A percentile compares a stretch with the other conserved stretches of the same genome.
These are phyloP conservation scores for Arachnopeziza araneosa DNA, from an alignment of 2,329 filamentous ascomycete species.

Conservation along the genomic window DNA sequence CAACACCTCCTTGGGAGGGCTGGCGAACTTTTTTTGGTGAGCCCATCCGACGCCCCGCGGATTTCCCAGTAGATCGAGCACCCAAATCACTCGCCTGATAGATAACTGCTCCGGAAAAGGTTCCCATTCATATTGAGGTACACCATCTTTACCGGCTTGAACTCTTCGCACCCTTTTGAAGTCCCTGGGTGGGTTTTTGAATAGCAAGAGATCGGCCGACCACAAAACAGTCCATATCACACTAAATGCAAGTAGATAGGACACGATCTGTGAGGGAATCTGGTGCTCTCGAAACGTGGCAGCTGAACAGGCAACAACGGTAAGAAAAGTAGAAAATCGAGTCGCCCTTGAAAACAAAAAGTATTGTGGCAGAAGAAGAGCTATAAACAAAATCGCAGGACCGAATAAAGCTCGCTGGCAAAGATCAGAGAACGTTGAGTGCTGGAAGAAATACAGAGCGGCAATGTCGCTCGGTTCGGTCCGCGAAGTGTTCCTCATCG, in stretches of 20 bases:
- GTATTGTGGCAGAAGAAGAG: slow-evolving; percentile 1
- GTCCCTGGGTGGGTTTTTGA: slow-evolving; percentile 4
- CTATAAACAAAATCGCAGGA: slow-evolving; percentile 1
- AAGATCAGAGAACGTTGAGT: neutral
- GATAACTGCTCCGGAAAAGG: slow-evolving; percentile 1
- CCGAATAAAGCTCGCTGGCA: neutral
- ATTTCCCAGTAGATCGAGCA: slow-evolving; percentile 3
- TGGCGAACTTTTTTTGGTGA: neutral
- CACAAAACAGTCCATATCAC: neutral
- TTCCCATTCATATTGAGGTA: slow-evolving; percentile 7
- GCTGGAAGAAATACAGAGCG: neutral
- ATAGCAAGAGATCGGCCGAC: slow-evolving; percentile 2
- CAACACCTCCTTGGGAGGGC: slow-evolving; percentile 2
- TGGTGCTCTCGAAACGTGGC: neutral
- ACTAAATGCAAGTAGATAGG: slow-evolving; percentile 3
- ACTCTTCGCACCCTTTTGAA: slow-evolving; percentile 2
- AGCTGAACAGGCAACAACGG: neutral
- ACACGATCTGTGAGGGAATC: neutral
- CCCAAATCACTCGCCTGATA: neutral
- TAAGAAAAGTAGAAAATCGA: neutral
- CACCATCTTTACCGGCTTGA: neutral
- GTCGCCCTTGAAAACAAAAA: neutral
- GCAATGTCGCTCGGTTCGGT: no score
- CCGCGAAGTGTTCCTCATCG: no score
- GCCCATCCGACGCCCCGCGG: slow-evolving; percentile 7